Percentiles rank a stretch among this genome's conserved stretches.
These are phyloP conservation scores for Nasturtium officinale DNA, from an alignment of 345 rosid genomes.

Conservation along the genomic window DNA sequence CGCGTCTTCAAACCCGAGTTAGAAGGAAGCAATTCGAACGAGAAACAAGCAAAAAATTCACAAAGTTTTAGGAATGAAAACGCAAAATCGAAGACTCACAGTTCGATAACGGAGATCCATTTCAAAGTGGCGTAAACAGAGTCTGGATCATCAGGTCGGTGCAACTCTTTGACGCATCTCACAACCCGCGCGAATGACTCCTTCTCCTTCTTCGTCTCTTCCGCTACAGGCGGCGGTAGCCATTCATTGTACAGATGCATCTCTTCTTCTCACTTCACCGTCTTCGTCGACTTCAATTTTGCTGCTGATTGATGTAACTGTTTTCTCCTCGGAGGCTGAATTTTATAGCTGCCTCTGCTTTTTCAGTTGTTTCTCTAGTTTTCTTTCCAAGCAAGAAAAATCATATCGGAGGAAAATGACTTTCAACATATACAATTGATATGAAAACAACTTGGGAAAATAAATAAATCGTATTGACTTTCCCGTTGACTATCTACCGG, in stretches of 20 bases:
- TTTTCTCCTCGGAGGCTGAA: slow-evolving; percentile 18
- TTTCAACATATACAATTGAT: not conserved
- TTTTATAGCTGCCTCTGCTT: slow-evolving; percentile 35
- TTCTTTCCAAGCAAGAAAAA: slow-evolving; percentile 56
- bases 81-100: slow-evolving; percentile 52
- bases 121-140: slow-evolving; percentile 88
- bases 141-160: slow-evolving; percentile 83
- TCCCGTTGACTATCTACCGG: slow-evolving; percentile 41
- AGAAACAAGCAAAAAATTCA: not conserved
- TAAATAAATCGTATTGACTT: slow-evolving; percentile 36
- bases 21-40: slow-evolving; percentile 28
- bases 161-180: slow-evolving; percentile 58
- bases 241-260: slow-evolving; percentile 98
- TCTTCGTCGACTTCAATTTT: slow-evolving; percentile 29
- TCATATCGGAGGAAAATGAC: slow-evolving; percentile 30
- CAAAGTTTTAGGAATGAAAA: slow-evolving; percentile 24
- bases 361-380: slow-evolving; percentile 31
- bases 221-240: slow-evolving; percentile 95
- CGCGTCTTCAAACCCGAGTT: slow-evolving; percentile 7
- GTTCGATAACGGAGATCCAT: slow-evolving; percentile 89
- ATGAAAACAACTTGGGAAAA: slow-evolving; percentile 31
- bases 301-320: not conserved
- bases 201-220: slow-evolving; percentile 73
- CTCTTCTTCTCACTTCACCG: slow-evolving; percentile 27
- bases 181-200: slow-evolving; percentile 79